Percentiles rank a stretch among this genome's conserved stretches.
phyloP scores from a whole-genome alignment of 108 stramenopile species.

The Skeletonema costatum region DNA sequence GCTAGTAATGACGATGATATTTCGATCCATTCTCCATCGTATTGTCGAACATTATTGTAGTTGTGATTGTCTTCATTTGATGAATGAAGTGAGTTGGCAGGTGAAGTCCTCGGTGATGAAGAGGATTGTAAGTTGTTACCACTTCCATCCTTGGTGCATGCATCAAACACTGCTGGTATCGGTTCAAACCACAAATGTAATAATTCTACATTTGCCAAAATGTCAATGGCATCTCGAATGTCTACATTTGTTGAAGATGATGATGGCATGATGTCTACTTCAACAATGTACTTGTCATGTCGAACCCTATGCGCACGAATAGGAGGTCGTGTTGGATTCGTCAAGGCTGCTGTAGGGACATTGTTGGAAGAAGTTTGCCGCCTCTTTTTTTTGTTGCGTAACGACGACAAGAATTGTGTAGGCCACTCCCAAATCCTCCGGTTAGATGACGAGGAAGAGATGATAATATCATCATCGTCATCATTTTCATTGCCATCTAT shows the following conservation, averaged over 20 bases:
- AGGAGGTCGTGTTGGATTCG: constrained; percentile 4
- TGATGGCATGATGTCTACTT: constrained; percentile 20
- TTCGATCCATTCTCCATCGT: constrained; percentile 85
- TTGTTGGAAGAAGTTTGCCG: neutral
- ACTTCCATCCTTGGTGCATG: constrained; percentile 54
- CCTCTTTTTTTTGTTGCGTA: neutral
- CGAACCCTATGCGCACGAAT: constrained; percentile 24
- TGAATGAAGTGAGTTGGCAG: constrained; percentile 15
- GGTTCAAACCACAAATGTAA: constrained; percentile 77
- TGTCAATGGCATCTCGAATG: constrained; percentile 54
- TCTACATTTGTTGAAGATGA: neutral
- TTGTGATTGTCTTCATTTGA: neutral
- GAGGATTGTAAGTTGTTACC: neutral
- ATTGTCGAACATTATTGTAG: constrained; percentile 24
- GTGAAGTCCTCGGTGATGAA: constrained; percentile 7
- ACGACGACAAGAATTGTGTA: neutral
- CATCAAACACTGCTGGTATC: constrained; percentile 60
- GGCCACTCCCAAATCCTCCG: neutral
- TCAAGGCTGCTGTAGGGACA: neutral
- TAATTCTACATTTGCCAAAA: constrained; percentile 62
- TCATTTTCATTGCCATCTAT: constrained; percentile 1
- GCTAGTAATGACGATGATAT: constrained; percentile 57
- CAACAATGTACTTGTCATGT: constrained; percentile 37
- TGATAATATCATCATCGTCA: neutral
- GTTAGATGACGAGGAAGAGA: neutral